phyloP scores from a whole-genome alignment of 805 yeast species.

The Vanderwaltozyma tropicalis region DNA sequence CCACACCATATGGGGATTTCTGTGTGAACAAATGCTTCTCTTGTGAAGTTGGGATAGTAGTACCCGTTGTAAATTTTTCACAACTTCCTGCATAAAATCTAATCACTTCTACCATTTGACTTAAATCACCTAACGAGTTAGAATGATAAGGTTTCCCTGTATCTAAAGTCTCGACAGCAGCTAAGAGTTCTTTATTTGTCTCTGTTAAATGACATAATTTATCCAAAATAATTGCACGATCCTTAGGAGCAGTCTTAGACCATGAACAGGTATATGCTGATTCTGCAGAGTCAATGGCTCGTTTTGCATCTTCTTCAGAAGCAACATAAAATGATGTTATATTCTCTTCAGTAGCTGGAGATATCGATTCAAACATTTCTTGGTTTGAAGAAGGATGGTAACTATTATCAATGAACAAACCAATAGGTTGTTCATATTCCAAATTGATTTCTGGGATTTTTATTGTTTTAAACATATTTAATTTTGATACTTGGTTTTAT shows the following conservation, averaged over 20 bases:
- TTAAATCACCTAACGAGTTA: slow-evolving; percentile 48
- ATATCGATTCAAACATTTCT: slow-evolving; percentile 33
- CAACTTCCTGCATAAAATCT: slow-evolving; percentile 61
- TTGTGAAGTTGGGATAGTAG: slow-evolving; percentile 42
- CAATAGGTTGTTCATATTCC: slow-evolving; percentile 46
- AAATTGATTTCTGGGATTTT: slow-evolving; percentile 14
- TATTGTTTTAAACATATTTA: slow-evolving; percentile 8
- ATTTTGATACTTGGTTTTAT: background rate
- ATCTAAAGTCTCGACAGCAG: slow-evolving; percentile 46
- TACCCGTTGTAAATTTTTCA: slow-evolving; percentile 75
- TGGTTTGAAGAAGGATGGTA: slow-evolving; percentile 33
- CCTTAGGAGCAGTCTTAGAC: slow-evolving; percentile 40
- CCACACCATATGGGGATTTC: slow-evolving; percentile 54
- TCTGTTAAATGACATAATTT: slow-evolving; percentile 41
- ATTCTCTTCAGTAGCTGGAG: slow-evolving; percentile 42
- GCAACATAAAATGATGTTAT: slow-evolving; percentile 41
- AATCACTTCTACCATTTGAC: slow-evolving; percentile 41
- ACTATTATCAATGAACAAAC: slow-evolving; percentile 50
- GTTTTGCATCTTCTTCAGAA: slow-evolving; percentile 40
- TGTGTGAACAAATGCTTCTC: slow-evolving; percentile 42
- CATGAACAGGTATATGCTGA: slow-evolving; percentile 37
- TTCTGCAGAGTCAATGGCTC: slow-evolving; percentile 40
- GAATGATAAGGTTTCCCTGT: slow-evolving; percentile 44
- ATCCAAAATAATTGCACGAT: slow-evolving; percentile 41
- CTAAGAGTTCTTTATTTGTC: slow-evolving; percentile 48